These are phyloP conservation scores for Dissophora ornata DNA, from an alignment of 192 early-diverging fungal species.

Conservation along the genomic window DNA sequence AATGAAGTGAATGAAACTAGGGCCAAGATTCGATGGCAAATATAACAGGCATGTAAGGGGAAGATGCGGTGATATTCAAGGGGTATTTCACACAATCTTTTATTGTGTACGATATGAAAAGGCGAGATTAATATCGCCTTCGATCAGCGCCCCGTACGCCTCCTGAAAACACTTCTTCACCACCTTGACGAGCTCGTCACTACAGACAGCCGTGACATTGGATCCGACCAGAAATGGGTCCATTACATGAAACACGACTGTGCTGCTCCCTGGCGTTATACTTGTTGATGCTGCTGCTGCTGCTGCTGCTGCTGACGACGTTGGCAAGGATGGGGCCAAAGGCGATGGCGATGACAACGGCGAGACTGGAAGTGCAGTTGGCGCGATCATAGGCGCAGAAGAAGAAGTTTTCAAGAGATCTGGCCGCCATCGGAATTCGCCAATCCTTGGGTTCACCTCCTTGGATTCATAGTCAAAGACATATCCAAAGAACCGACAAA, in stretches of 20 bases:
- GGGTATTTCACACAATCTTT: no score
- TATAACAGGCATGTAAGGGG: no score
- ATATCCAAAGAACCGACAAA: slow-evolving; percentile 53
- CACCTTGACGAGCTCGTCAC: slow-evolving; percentile 19
- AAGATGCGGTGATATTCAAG: no score
- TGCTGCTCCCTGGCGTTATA: background rate
- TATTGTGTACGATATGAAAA: no score
- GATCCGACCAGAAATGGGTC: slow-evolving; percentile 37
- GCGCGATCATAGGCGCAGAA: background rate
- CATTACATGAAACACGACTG: slow-evolving; percentile 27
- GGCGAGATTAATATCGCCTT: slow-evolving; percentile 40
- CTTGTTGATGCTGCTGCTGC: background rate
- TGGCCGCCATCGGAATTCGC: slow-evolving; percentile 40
- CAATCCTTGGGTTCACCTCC: slow-evolving; percentile 46
- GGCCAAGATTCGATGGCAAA: no score
- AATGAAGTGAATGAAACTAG: no score
- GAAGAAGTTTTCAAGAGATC: no score
- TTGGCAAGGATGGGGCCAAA: background rate
- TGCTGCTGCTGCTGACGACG: background rate
- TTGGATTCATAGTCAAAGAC: slow-evolving; percentile 51
- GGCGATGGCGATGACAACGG: background rate
- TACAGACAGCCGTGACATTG: slow-evolving; percentile 20
- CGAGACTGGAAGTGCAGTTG: background rate
- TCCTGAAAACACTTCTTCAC: slow-evolving; percentile 48
- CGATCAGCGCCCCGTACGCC: slow-evolving; percentile 35